Evolutionary conservation across 2,329 filamentous ascomycete species (phyloP).

Genomic region (Malbranchea zuffiana): DNA sequence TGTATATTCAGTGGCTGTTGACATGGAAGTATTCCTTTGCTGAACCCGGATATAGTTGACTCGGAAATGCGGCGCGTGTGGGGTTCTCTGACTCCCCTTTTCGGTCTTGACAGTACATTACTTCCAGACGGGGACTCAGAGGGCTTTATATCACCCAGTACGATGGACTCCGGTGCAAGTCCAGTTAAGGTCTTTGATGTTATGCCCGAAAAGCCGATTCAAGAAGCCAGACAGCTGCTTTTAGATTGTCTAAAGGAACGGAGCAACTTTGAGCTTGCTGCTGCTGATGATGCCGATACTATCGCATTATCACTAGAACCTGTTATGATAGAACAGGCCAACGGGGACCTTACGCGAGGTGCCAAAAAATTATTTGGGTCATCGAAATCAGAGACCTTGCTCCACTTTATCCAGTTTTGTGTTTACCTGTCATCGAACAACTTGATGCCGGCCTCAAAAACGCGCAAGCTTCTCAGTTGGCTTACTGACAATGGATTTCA

Average conservation of each 20-base stretch:
- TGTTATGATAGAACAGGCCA: slow-evolving; percentile 13
- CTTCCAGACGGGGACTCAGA: background rate
- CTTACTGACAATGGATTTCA: slow-evolving; percentile 12
- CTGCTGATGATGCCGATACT: slow-evolving; percentile 1
- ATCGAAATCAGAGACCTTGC: slow-evolving; percentile 13
- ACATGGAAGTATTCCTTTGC: background rate
- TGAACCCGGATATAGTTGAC: slow-evolving; percentile 3
- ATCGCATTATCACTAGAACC: slow-evolving; percentile 13
- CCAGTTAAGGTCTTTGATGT: background rate
- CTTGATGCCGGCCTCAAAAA: slow-evolving; percentile 9
- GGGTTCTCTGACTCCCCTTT: background rate
- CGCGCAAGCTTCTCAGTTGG: slow-evolving; percentile 14
- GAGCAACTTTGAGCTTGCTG: background rate
- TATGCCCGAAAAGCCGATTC: slow-evolving; percentile 2
- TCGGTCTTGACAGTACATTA: background rate
- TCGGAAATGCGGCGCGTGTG: background rate
- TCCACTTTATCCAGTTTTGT: slow-evolving; percentile 16
- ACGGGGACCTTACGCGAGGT: slow-evolving; percentile 14
- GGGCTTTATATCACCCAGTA: background rate
- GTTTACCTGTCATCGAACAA: slow-evolving; percentile 17
- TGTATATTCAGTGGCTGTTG: slow-evolving; percentile 3
- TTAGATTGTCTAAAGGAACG: slow-evolving; percentile 2
- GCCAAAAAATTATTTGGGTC: slow-evolving; percentile 13
- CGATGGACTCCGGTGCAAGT: background rate
- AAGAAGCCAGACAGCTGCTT: slow-evolving; percentile 7